Evolutionary conservation across 495 filamentous ascomycete genomes (phyloP).

Genomic region (Penicillium cinerascens): DNA sequence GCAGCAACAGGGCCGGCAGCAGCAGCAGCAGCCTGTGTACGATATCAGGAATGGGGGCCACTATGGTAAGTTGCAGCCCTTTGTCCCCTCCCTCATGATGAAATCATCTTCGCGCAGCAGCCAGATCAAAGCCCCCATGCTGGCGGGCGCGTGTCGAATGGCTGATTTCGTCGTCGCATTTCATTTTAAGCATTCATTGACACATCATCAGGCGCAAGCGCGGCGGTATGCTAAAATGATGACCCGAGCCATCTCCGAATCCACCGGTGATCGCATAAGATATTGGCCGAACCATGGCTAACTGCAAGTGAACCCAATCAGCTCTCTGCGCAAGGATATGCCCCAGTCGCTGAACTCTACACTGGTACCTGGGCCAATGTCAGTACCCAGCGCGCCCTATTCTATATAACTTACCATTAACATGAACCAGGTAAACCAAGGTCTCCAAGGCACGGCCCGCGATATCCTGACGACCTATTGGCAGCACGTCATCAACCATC

Average conservation of each 20-base stretch:
- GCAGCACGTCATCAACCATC: slow-evolving; percentile 93
- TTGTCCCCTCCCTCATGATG: neutral
- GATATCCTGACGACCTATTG: slow-evolving; percentile 98
- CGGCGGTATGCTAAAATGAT: slow-evolving; percentile 57
- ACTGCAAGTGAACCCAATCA: slow-evolving; percentile 25
- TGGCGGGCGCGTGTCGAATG: neutral
- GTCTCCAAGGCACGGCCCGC: slow-evolving; percentile 85
- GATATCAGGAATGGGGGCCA: slow-evolving; percentile 80
- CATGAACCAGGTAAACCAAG: slow-evolving; percentile 77
- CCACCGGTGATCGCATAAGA: neutral
- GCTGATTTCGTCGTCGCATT: neutral
- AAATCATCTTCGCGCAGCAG: neutral
- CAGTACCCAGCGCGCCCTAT: slow-evolving; percentile 21
- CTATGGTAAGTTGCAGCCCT: slow-evolving; percentile 58
- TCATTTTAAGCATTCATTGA: neutral
- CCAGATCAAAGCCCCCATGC: neutral
- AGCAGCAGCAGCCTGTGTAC: slow-evolving; percentile 53
- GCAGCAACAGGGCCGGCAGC: slow-evolving; percentile 55
- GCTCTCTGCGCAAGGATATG: slow-evolving; percentile 74
- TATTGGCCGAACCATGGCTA: neutral
- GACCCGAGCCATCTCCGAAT: neutral
- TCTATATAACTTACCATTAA: slow-evolving; percentile 15
- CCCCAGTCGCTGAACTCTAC: slow-evolving; percentile 81
- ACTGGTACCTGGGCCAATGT: slow-evolving; percentile 95
- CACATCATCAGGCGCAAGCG: slow-evolving; percentile 66